Base-by-base conservation (phyloP, 345 rosid genomes). In the Nephelium lappaceum region DNA sequence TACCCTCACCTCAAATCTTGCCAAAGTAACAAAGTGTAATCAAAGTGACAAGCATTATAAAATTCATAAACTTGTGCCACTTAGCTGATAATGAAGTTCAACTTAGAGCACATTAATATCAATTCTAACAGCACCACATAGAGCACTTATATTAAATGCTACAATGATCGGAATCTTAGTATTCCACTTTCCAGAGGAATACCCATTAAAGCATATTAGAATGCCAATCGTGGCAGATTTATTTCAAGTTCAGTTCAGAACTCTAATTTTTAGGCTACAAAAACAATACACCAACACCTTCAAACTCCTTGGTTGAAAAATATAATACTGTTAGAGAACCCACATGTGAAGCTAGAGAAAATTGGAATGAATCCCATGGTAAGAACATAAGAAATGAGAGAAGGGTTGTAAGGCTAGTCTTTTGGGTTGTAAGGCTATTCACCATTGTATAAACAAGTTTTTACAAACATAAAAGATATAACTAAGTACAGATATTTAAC, bases 221-320 rank as follows among this genome's bases (percentile, higher is more conserved):
- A 49, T 49, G 24, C 43, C 45, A 47, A 24, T 47, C 39, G 11
- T 55, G 19, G 47, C 64, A 31, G 45, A 55, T 31, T 57, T 72
- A 31, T 71, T 71, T 23, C 19, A 71, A 51, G 74, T 23, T 70
- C 39, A 21, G 11, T 8, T 47, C 73, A 71, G 38, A n/a, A 51
- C 42, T 49, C 39, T 49, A 42, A 49, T 71, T 25, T 71, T 24
- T 41, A 27, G 42, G 57, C 25, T 25, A 15, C 2, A 5, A 60
- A 7, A 2, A 11, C 19, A 49, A 39, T 31, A 31, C 36, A 31
- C 36, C 58, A 69, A 23, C n/a, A 51, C 23, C 62, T 16, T 71
- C 61, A 71, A 27, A 71, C 61, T 25, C 74, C 74, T 71, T 71
- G 36, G 51, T 18, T 71, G 36, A 47, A 67, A 12, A 15, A 71